Evolutionary conservation across 169 alveolate species (phyloP).

Genomic region (Plasmodium falciparum): DNA sequence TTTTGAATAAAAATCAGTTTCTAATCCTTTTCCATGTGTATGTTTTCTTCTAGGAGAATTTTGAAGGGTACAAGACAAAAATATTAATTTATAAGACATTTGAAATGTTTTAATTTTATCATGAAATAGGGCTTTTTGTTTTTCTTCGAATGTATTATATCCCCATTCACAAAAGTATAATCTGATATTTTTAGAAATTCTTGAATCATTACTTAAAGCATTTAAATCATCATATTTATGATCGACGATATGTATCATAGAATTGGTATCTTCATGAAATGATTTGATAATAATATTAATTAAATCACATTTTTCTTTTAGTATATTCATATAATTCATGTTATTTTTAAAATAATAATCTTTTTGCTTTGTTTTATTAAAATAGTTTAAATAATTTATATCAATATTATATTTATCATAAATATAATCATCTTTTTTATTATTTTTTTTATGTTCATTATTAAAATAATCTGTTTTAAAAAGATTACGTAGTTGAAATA

Average conservation of each 20-base stretch:
- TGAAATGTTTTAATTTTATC: conserved; percentile 75
- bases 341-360: conserved; percentile 25
- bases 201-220: conserved; percentile 19
- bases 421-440: conserved; percentile 3
- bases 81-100: conserved; percentile 28
- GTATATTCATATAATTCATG: conserved; percentile 21
- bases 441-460: background rate
- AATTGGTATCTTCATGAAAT: background rate
- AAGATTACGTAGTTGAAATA: background rate
- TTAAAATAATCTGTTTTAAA: conserved; percentile 10
- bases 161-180: conserved; percentile 87
- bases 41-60: conserved; percentile 41
- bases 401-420: conserved; percentile 42
- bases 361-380: conserved; percentile 22
- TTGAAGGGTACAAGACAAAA: conserved; percentile 48
- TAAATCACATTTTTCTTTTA: conserved; percentile 40
- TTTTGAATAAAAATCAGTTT: conserved; percentile 47
- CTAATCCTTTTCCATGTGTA: conserved; percentile 60
- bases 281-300: conserved; percentile 3
- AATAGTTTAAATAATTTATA: conserved; percentile 26
- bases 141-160: conserved; percentile 78
- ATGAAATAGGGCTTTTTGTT: conserved; percentile 78
- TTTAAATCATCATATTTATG: conserved; percentile 69
- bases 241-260: conserved; percentile 18
- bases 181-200: conserved; percentile 50